Percentiles rank a stretch among this genome's conserved stretches.
Conservation (phyloP, 768 basidiomycete species). For the Trametes meyenii region DNA sequence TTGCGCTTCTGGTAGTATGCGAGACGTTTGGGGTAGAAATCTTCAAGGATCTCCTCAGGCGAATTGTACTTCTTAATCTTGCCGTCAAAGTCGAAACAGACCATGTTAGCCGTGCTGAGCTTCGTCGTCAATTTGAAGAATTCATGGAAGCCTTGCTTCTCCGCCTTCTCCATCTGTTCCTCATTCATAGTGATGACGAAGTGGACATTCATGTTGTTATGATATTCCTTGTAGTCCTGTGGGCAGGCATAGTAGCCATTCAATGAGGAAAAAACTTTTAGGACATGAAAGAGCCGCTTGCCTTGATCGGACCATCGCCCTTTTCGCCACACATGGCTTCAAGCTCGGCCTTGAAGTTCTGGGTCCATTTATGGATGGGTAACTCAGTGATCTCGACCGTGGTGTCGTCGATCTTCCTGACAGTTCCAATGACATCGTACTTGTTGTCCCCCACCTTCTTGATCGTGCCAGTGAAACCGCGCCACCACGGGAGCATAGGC, state of each 20-base stretch:
- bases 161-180: constrained; percentile 83
- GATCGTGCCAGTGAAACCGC: constrained; percentile 90
- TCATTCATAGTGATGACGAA: constrained; percentile 82
- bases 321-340: constrained; percentile 91
- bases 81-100: constrained; percentile 94
- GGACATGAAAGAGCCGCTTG: constrained; percentile 26
- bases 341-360: constrained; percentile 87
- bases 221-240: constrained; percentile 97
- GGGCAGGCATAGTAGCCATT: neutral
- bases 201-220: constrained; percentile 89
- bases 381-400: constrained; percentile 95
- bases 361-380: constrained; percentile 95
- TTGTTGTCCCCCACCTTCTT: constrained; percentile 82
- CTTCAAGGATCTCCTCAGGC: constrained; percentile 90
- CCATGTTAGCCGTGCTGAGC: constrained; percentile 95
- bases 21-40: constrained; percentile 88
- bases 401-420: constrained; percentile 77
- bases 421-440: constrained; percentile 77
- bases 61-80: constrained; percentile 93
- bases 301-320: constrained; percentile 81
- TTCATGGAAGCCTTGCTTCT: constrained; percentile 85
- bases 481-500: constrained; percentile 96
- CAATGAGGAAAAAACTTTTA: neutral
- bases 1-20: constrained; percentile 96
- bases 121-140: constrained; percentile 89